phyloP scores from a whole-genome alignment of 2,329 filamentous ascomycete species.

The Trichoderma gracile region DNA sequence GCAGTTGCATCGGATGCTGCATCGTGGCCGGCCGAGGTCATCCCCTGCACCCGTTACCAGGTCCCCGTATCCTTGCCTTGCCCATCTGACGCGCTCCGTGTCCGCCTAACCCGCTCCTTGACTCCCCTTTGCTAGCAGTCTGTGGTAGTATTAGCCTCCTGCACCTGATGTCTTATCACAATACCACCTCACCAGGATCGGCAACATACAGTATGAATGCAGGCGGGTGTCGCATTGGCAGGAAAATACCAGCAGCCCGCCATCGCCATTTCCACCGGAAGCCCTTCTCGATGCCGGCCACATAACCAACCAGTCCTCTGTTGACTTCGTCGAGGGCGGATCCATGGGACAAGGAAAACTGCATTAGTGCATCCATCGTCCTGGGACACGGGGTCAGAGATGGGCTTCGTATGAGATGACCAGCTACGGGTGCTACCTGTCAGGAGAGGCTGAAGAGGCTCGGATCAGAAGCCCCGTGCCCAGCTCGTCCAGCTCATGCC shows the following conservation, averaged over 20 bases:
- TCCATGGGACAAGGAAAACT: neutral
- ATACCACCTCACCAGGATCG: neutral
- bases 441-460: neutral
- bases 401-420: neutral
- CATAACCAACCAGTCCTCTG: neutral
- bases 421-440: neutral
- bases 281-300: neutral
- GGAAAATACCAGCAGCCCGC: too few relatives aligned
- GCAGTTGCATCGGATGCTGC: too few relatives aligned
- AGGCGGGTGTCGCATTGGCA: too few relatives aligned
- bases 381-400: neutral
- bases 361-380: slow-evolving; percentile 1
- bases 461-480: neutral
- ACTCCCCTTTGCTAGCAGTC: neutral
- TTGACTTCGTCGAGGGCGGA: neutral
- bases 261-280: too few relatives aligned
- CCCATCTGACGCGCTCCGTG: neutral
- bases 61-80: neutral
- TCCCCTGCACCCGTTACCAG: neutral
- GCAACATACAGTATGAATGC: too few relatives aligned
- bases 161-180: neutral
- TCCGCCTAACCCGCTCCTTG: neutral
- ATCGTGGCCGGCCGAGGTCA: too few relatives aligned
- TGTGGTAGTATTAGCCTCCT: neutral
- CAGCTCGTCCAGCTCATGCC: neutral